Evolutionary conservation across 2,329 filamentous ascomycete genomes (phyloP).

Genomic region (Nemania sp.): DNA sequence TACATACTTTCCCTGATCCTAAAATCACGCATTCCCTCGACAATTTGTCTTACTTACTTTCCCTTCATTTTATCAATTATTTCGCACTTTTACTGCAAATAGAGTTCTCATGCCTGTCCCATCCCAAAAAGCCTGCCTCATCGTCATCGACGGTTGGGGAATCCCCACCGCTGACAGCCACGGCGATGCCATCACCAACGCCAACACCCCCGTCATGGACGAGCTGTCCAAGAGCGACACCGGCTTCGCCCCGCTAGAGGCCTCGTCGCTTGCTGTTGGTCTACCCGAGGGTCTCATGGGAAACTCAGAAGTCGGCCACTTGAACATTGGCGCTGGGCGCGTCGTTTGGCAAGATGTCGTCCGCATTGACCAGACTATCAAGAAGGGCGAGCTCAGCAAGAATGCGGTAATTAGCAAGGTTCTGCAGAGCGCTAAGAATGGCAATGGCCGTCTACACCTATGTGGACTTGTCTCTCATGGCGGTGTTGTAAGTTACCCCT

Average conservation of each 20-base stretch:
- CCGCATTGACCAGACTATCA: slow-evolving; percentile 92
- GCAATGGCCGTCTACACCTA: slow-evolving; percentile 92
- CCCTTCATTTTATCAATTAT: slow-evolving; percentile 5
- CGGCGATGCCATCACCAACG: slow-evolving; percentile 95
- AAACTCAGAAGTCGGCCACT: slow-evolving; percentile 97
- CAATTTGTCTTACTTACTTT: slow-evolving; percentile 8
- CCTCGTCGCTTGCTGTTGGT: slow-evolving; percentile 94
- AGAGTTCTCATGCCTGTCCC: slow-evolving; percentile 61
- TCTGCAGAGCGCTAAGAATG: slow-evolving; percentile 83
- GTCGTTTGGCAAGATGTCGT: slow-evolving; percentile 99
- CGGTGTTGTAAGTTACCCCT: slow-evolving; percentile 74
- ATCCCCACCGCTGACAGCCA: slow-evolving; percentile 84
- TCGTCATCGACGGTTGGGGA: slow-evolving; percentile 99
- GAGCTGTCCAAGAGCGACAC: slow-evolving; percentile 83
- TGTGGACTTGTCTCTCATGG: slow-evolving; percentile 94
- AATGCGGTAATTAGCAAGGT: slow-evolving; percentile 81
- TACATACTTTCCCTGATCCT: slow-evolving; percentile 33
- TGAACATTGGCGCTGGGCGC: slow-evolving; percentile 97
- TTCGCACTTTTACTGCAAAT: slow-evolving; percentile 18
- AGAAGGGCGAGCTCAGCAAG: slow-evolving; percentile 82
- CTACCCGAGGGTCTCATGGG: slow-evolving; percentile 98
- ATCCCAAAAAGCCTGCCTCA: slow-evolving; percentile 72
- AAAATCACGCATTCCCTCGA: slow-evolving; percentile 51
- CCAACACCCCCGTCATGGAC: slow-evolving; percentile 95
- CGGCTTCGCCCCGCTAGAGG: slow-evolving; percentile 92